Percentiles rank a stretch among this genome's conserved stretches.
Conservation (phyloP, 2,329 filamentous ascomycete species). For the Fusarium luffae region DNA sequence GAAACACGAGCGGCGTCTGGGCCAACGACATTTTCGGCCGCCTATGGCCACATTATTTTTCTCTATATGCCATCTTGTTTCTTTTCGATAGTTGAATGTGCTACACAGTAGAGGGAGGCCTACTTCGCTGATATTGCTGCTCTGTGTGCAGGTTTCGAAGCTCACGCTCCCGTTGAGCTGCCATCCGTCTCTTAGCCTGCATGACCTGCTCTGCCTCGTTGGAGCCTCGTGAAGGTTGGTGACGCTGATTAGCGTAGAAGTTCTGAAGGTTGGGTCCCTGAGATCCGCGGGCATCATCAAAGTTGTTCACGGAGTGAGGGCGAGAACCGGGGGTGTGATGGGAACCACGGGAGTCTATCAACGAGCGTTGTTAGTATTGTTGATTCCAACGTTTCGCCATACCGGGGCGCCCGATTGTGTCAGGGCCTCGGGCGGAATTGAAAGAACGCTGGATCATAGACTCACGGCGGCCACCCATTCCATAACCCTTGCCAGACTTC, state of each 20-base stretch:
- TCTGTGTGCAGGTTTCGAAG: conserved; percentile 99
- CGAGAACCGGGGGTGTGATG: conserved; percentile 72
- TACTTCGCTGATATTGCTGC: conserved; percentile 99
- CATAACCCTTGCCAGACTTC: conserved; percentile 96
- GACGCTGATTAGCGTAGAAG: conserved; percentile 94
- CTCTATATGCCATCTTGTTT: conserved; percentile 54
- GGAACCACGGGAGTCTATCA: conserved; percentile 76
- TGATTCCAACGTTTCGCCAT: conserved; percentile 29
- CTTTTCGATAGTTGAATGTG: conserved; percentile 56
- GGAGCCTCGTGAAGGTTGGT: conserved; percentile 84
- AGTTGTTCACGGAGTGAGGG: conserved; percentile 87
- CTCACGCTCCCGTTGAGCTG: conserved; percentile 97
- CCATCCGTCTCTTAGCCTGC: conserved; percentile 99
- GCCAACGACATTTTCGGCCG: conserved; percentile 40
- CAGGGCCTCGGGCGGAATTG: conserved; percentile 23
- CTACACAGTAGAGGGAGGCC: conserved; percentile 81
- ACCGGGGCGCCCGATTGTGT: conserved; percentile 25
- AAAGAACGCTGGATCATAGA: conserved; percentile 59
- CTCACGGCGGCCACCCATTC: conserved; percentile 79
- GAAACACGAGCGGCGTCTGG: conserved; percentile 41
- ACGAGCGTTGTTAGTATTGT: conserved; percentile 42
- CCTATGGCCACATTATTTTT: conserved; percentile 46
- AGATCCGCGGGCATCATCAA: conserved; percentile 75
- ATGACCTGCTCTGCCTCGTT: conserved; percentile 98
- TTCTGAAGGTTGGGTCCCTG: conserved; percentile 85